phyloP scores from a whole-genome alignment of 208 protist genomes.

The Crithidia thermophila region DNA sequence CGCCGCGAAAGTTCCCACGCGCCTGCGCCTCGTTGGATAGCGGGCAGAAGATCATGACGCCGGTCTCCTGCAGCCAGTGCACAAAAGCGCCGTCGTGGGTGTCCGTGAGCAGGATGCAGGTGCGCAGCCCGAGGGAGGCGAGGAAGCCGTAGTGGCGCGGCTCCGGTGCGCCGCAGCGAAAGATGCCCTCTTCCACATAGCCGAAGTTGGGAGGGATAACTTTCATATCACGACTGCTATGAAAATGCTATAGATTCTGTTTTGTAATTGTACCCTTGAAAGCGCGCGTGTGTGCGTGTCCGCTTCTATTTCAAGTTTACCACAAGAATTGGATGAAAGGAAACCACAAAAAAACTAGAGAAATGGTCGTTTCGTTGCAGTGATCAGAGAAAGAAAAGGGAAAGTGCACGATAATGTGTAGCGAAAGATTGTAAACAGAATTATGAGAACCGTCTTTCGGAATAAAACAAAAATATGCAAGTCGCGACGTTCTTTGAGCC shows the following conservation, averaged over 20 bases:
- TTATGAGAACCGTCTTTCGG: too few relatives aligned
- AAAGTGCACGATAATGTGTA: too few relatives aligned
- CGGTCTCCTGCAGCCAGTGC: constrained; percentile 94
- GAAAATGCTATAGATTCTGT: not conserved
- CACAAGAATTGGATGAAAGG: too few relatives aligned
- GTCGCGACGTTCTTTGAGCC: too few relatives aligned
- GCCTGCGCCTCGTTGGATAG: constrained; percentile 34
- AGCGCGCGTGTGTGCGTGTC: too few relatives aligned
- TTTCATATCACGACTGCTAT: constrained; percentile 47
- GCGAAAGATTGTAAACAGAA: too few relatives aligned
- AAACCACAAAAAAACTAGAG: too few relatives aligned
- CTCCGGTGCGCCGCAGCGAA: constrained; percentile 95
- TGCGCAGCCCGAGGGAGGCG: constrained; percentile 94
- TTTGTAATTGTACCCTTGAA: too few relatives aligned
- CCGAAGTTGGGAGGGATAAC: constrained; percentile 96
- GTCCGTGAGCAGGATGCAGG: constrained; percentile 95
- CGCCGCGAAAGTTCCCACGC: constrained; percentile 2
- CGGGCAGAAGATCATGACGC: constrained; percentile 81
- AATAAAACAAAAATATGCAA: too few relatives aligned
- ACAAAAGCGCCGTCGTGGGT: constrained; percentile 91
- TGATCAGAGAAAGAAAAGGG: too few relatives aligned
- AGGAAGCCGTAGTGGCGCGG: constrained; percentile 98
- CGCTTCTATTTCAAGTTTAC: too few relatives aligned
- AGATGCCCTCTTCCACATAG: constrained; percentile 97
- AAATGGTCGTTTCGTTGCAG: too few relatives aligned